A percentile compares a stretch with the other conserved stretches of the same genome.
phyloP scores from a whole-genome alignment of 1,139 yeast genomes.

The Zygoascus sp. region DNA sequence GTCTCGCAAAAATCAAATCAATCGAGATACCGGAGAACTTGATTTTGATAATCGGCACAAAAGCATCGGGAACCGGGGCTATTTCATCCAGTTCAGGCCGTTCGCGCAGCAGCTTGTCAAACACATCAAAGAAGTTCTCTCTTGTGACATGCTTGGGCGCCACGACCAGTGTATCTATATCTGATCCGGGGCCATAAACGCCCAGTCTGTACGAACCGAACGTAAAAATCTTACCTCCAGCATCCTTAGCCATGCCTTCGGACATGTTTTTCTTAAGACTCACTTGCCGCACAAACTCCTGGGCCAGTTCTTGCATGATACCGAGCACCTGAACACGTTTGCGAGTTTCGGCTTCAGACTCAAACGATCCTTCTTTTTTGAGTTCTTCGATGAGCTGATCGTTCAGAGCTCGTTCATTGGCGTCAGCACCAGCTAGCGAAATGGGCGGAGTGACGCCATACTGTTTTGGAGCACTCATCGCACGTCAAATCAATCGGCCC shows the following conservation, averaged over 20 bases:
- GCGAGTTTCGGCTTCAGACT: conserved; percentile 72
- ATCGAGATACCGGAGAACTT: conserved; percentile 85
- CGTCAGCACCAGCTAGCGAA: conserved; percentile 76
- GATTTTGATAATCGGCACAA: conserved; percentile 88
- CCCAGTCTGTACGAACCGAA: conserved; percentile 93
- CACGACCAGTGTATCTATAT: conserved; percentile 91
- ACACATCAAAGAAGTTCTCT: conserved; percentile 80
- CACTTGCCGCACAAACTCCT: conserved; percentile 78
- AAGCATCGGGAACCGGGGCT: conserved; percentile 92
- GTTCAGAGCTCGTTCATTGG: conserved; percentile 69
- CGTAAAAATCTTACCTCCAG: conserved; percentile 95
- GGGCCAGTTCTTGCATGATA: conserved; percentile 63
- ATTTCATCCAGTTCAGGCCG: conserved; percentile 85
- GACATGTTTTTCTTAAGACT: conserved; percentile 83
- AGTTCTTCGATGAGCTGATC: conserved; percentile 73
- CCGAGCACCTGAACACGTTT: conserved; percentile 71
- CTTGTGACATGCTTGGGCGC: conserved; percentile 95
- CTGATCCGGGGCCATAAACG: conserved; percentile 97
- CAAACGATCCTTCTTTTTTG: conserved; percentile 84
- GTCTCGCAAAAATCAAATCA: conserved; percentile 78
- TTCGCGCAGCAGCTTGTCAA: conserved; percentile 58
- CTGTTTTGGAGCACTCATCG: conserved; percentile 20
- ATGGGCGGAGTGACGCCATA: conserved; percentile 88
- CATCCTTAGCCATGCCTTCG: conserved; percentile 95
- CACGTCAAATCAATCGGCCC: too few relatives aligned